These are phyloP conservation scores for Russula emetica DNA, from an alignment of 768 basidiomycete genomes.

Conservation along the genomic window DNA sequence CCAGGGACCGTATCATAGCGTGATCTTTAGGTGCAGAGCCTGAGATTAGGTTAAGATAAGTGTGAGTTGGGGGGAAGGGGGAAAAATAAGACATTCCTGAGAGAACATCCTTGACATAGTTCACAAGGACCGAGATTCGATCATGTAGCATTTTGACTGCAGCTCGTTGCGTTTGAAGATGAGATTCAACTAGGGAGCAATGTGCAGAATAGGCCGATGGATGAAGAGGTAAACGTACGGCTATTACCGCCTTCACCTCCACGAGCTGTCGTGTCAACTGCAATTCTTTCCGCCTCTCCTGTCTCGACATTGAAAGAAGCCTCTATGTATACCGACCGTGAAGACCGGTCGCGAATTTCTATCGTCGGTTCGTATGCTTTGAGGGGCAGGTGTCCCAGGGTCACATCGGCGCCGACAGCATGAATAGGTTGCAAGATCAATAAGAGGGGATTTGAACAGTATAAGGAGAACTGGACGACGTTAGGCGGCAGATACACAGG, in stretches of 20 bases:
- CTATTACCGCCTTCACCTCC: slow-evolving; percentile 80
- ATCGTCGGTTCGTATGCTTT: slow-evolving; percentile 91
- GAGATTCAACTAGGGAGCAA: slow-evolving; percentile 67
- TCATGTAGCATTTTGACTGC: slow-evolving; percentile 97
- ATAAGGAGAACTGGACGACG: slow-evolving; percentile 62
- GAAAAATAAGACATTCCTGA: slow-evolving; percentile 48
- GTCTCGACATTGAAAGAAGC: slow-evolving; percentile 89
- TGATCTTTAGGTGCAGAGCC: slow-evolving; percentile 77
- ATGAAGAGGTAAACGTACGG: slow-evolving; percentile 45
- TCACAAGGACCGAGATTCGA: slow-evolving; percentile 78
- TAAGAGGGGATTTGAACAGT: slow-evolving; percentile 86
- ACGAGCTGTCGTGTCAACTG: slow-evolving; percentile 91
- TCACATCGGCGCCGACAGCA: slow-evolving; percentile 46
- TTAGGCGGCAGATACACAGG: slow-evolving; percentile 2
- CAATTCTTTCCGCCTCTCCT: slow-evolving; percentile 97
- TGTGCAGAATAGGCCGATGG: slow-evolving; percentile 14
- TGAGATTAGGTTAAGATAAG: slow-evolving; percentile 31
- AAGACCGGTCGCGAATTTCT: slow-evolving; percentile 74
- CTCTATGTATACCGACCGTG: slow-evolving; percentile 77
- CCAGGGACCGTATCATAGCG: slow-evolving; percentile 74
- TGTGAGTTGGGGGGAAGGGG: not conserved
- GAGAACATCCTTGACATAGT: slow-evolving; percentile 76
- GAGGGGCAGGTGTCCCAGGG: slow-evolving; percentile 77
- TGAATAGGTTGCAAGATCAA: slow-evolving; percentile 63
- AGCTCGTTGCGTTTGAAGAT: slow-evolving; percentile 86